Conservation (phyloP, 371 early-diverging fungal species). For the Actinomortierella wolfii region DNA sequence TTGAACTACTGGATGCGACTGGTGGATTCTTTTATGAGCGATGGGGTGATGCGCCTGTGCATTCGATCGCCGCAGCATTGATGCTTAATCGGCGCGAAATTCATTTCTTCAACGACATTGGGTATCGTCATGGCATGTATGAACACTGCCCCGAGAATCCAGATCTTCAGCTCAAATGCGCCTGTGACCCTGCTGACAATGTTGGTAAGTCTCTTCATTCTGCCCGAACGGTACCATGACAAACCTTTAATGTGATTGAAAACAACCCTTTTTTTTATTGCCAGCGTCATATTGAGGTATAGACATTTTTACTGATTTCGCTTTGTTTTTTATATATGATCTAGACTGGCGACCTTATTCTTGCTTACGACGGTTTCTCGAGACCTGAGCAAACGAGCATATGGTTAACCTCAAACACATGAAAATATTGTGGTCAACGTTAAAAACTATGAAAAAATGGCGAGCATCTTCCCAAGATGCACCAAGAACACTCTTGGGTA, state of each 20-base stretch:
- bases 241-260: background rate
- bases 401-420: too few species aligned
- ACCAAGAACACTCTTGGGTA: too few species aligned
- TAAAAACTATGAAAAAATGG: too few species aligned
- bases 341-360: constrained; percentile 42
- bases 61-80: constrained; percentile 87
- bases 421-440: too few species aligned
- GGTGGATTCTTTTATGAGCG: constrained; percentile 96
- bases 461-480: too few species aligned
- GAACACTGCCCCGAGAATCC: constrained; percentile 72
- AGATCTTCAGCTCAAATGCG: constrained; percentile 56
- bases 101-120: constrained; percentile 93
- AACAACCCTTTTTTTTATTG: background rate
- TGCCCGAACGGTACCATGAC: background rate
- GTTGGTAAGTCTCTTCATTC: constrained; percentile 22
- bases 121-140: constrained; percentile 75
- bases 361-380: constrained; percentile 34
- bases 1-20: constrained; percentile 76
- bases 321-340: background rate
- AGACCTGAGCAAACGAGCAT: constrained; percentile 10
- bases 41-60: constrained; percentile 98
- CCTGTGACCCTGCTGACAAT: constrained; percentile 51
- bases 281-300: background rate
- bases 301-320: background rate
- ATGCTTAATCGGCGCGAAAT: constrained; percentile 77